phyloP scores from a whole-genome alignment of 805 yeast species.

The Teunomyces pallodes region DNA sequence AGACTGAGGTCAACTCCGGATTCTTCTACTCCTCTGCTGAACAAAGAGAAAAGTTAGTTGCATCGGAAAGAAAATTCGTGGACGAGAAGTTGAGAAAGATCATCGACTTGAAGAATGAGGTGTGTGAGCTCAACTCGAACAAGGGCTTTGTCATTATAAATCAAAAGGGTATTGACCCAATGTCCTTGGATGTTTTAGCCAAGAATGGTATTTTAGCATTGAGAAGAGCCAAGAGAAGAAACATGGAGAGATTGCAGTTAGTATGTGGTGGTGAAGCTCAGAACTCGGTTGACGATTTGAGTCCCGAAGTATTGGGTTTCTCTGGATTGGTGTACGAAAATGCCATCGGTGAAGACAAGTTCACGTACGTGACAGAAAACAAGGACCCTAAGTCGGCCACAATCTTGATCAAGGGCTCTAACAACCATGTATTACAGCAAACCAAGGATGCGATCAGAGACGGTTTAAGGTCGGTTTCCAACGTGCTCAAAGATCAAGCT shows the following conservation, averaged over 20 bases:
- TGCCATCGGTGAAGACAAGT: conserved; percentile 95
- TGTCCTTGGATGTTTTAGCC: conserved; percentile 92
- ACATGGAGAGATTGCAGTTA: conserved; percentile 96
- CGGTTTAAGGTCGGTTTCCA: conserved; percentile 92
- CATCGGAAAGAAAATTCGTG: conserved; percentile 89
- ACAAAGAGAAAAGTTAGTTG: conserved; percentile 92
- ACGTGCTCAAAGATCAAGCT: conserved; percentile 78
- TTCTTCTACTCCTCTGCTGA: conserved; percentile 94
- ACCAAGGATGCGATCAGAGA: conserved; percentile 97
- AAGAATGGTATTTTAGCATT: conserved; percentile 89
- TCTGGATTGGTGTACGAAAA: conserved; percentile 92
- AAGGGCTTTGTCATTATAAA: conserved; percentile 90
- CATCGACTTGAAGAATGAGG: conserved; percentile 88
- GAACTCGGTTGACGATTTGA: conserved; percentile 90
- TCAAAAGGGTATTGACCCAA: conserved; percentile 98
- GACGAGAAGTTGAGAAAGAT: conserved; percentile 90
- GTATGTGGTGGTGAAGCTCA: conserved; percentile 98
- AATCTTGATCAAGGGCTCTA: conserved; percentile 90
- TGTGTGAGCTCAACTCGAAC: conserved; percentile 70
- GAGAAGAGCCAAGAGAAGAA: conserved; percentile 97
- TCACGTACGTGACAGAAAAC: conserved; percentile 90
- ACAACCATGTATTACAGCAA: conserved; percentile 83
- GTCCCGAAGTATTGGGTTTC: conserved; percentile 75
- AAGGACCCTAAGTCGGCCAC: conserved; percentile 89
- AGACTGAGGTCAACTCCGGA: conserved; percentile 95